Base-by-base conservation (phyloP, 371 early-diverging fungal species). In the Mortierella sp. region DNA sequence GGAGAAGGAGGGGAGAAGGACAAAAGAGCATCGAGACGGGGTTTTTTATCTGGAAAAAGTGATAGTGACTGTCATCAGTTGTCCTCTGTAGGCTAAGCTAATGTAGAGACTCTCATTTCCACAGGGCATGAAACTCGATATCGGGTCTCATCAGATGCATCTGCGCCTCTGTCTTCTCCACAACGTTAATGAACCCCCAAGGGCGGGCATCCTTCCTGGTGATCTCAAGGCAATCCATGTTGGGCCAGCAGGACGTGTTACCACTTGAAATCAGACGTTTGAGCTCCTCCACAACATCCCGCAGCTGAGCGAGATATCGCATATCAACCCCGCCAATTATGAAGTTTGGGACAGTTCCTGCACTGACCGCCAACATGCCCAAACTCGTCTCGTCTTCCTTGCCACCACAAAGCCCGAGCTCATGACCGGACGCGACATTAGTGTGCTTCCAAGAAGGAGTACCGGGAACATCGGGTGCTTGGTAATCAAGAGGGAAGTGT, bases 281-380 rank as follows among this genome's bases (percentile, higher is more conserved):
- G n/a, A 42, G 24, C 21, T 28, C 19, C 57, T 74, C 74, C 28
- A 60, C 28, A 74, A 74, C n/a, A 14, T 45, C 60, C 48, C 58
- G n/a, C 34, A 57, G 24, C 14, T 50, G 75, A 21, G 63, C 65
- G 9, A 75, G 47, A 68, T 63, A 63, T n/a, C 60, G 45, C 77
- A 72, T 48, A 47, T 77, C 72, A 48, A 77, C 48, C 24, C 55
- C 76, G 11, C 54, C 70, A 34, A 76, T 70, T 19, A 70, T 70
- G 16, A 42, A 55, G 44, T 70, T 60, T 5, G 31, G 60, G 11
- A 57, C 58, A 11, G 58, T n/a, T n/a, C 26, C 8, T 26, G 8
- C 3, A 4, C 28, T 13, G n/a, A 10, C 58, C 26, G 58, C 5
- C 42, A 38, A 26, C 58, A 57, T 26, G 11, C 13, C 26, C 58